phyloP scores from a whole-genome alignment of 345 rosid genomes.

The Corymbia maculata region DNA sequence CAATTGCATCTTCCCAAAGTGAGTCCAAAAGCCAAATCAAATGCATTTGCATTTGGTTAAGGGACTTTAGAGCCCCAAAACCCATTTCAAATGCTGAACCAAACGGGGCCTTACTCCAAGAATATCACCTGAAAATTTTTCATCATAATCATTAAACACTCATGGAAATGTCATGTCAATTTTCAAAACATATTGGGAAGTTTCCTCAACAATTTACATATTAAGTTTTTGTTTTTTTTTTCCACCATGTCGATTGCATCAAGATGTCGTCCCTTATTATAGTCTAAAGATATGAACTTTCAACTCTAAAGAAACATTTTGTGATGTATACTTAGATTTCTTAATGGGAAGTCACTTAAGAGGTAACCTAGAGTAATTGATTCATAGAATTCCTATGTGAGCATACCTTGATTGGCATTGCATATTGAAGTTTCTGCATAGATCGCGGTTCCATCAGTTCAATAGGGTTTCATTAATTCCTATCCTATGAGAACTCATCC shows the following conservation, averaged over 20 bases:
- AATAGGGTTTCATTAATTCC: not conserved
- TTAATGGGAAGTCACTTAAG: not conserved
- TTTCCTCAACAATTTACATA: not conserved
- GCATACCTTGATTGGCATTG: not conserved
- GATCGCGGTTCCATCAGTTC: not conserved
- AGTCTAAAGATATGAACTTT: not conserved
- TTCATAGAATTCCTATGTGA: not conserved
- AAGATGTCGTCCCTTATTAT: not conserved
- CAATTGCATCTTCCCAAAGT: too few relatives aligned
- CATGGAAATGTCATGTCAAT: too few relatives aligned
- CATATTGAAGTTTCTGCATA: not conserved
- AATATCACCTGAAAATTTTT: too few relatives aligned
- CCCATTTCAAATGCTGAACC: too few relatives aligned
- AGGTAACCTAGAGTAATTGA: not conserved
- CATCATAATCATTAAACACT: too few relatives aligned
- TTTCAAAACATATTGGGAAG: too few relatives aligned
- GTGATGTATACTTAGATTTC: not conserved
- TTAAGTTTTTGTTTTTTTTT: not conserved
- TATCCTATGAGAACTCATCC: not conserved
- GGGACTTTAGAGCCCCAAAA: too few relatives aligned
- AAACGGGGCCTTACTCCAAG: too few relatives aligned
- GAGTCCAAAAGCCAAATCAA: too few relatives aligned
- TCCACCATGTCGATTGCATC: not conserved
- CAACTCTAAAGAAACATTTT: not conserved
- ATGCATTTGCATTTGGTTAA: too few relatives aligned